phyloP scores from a whole-genome alignment of 257 asterid species.

The Fraxinus americana region DNA sequence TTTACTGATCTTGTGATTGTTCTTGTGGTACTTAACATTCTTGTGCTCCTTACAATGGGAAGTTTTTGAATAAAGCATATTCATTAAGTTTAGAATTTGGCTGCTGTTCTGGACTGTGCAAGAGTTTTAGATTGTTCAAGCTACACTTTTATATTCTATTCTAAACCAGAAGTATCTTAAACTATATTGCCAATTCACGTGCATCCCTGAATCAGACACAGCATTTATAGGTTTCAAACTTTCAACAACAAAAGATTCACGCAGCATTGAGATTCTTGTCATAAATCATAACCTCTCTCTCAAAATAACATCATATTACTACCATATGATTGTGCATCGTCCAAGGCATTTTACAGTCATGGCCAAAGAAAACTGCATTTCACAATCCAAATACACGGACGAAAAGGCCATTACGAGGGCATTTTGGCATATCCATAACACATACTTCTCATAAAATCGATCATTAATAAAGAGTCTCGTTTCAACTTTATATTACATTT shows the following conservation, averaged over 20 bases:
- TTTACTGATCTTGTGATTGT: not conserved
- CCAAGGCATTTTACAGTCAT: not conserved
- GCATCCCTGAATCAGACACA: no score
- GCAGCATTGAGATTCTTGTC: not conserved
- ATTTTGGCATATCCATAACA: not conserved
- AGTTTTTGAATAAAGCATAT: not conserved
- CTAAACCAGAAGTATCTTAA: no score
- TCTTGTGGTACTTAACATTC: not conserved
- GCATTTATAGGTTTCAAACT: no score
- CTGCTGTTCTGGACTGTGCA: not conserved
- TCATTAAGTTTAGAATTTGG: not conserved
- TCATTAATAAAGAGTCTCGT: slow-evolving; percentile 6
- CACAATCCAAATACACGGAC: not conserved
- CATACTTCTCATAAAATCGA: not conserved
- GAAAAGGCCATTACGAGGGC: not conserved
- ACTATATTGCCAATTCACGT: no score
- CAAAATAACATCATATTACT: no score
- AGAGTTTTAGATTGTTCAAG: not conserved
- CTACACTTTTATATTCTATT: no score
- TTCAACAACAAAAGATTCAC: not conserved
- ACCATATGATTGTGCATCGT: no score
- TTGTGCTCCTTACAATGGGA: not conserved
- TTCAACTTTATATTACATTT: slow-evolving; percentile 15
- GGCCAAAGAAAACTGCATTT: not conserved
- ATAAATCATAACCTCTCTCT: no score